Conservation (phyloP, 164 flowering plant genomes). For the Nymphaea thermarum region DNA sequence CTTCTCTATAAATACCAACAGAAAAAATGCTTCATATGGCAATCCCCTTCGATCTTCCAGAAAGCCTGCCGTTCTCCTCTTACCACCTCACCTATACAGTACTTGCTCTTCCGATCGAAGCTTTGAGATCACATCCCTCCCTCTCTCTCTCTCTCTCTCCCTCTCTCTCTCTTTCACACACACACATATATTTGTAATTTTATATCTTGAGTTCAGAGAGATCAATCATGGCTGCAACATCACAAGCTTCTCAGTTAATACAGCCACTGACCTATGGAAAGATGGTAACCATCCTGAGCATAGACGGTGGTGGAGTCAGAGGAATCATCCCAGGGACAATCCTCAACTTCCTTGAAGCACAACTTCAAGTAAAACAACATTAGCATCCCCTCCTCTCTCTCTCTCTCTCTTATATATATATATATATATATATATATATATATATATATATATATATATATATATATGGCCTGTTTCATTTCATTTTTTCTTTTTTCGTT, state of each 20-base stretch:
- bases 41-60: too few species aligned
- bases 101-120: too few species aligned
- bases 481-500: not conserved
- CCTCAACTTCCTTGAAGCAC: constrained; percentile 18
- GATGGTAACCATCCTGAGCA: constrained; percentile 24
- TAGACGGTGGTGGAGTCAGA: constrained; percentile 38
- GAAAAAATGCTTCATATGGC: too few species aligned
- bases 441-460: too few species aligned
- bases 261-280: constrained; percentile 28
- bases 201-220: not conserved
- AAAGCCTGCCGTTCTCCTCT: too few species aligned
- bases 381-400: not conserved
- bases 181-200: not conserved
- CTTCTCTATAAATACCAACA: too few species aligned
- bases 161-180: too few species aligned
- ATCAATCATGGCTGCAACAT: constrained; percentile 9
- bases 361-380: constrained; percentile 21
- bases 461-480: too few species aligned
- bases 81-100: too few species aligned
- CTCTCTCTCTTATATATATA: not conserved
- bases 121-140: too few species aligned
- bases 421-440: too few species aligned
- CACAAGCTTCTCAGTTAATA: constrained; percentile 2
- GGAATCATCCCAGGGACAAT: constrained; percentile 29
- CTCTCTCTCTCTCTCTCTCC: too few species aligned